phyloP scores from a whole-genome alignment of 2,329 filamentous ascomycete genomes.

The Sarocladium oryzae region DNA sequence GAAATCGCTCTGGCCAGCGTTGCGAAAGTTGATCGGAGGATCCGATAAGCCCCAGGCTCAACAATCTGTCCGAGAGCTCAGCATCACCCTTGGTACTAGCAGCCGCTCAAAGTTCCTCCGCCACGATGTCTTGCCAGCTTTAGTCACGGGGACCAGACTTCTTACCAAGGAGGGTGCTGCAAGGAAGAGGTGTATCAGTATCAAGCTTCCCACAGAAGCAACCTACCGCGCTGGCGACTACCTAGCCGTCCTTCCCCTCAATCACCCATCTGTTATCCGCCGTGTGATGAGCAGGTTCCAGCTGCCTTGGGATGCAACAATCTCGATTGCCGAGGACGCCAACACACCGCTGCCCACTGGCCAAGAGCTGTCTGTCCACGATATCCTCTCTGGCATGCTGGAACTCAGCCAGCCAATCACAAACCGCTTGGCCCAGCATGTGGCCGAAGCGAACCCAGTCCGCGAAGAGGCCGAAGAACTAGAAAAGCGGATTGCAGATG shows the following conservation, averaged over 20 bases:
- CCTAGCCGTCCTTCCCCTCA: constrained; percentile 65
- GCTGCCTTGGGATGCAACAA: constrained; percentile 62
- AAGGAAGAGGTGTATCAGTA: constrained; percentile 58
- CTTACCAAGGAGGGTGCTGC: constrained; percentile 39
- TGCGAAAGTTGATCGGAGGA: constrained; percentile 19
- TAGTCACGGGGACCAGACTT: constrained; percentile 45
- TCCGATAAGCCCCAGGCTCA: neutral
- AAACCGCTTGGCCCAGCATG: constrained; percentile 46
- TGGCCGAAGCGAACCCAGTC: constrained; percentile 43
- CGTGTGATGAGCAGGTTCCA: constrained; percentile 60
- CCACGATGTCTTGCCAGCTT: constrained; percentile 57
- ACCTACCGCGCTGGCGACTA: constrained; percentile 71
- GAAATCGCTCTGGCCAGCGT: constrained; percentile 35
- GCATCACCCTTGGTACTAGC: neutral
- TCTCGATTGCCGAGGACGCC: constrained; percentile 45
- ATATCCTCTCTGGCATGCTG: constrained; percentile 63
- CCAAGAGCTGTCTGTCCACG: constrained; percentile 51
- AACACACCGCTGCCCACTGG: constrained; percentile 42
- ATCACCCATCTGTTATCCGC: constrained; percentile 54
- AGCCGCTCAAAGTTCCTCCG: constrained; percentile 42
- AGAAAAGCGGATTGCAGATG: constrained; percentile 34
- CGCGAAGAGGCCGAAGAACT: constrained; percentile 37
- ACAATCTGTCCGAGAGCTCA: neutral
- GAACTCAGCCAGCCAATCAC: constrained; percentile 69
- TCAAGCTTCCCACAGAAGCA: constrained; percentile 59